These are phyloP conservation scores for Diutina neorugosa DNA, from an alignment of 1,139 yeast species.

Conservation along the genomic window DNA sequence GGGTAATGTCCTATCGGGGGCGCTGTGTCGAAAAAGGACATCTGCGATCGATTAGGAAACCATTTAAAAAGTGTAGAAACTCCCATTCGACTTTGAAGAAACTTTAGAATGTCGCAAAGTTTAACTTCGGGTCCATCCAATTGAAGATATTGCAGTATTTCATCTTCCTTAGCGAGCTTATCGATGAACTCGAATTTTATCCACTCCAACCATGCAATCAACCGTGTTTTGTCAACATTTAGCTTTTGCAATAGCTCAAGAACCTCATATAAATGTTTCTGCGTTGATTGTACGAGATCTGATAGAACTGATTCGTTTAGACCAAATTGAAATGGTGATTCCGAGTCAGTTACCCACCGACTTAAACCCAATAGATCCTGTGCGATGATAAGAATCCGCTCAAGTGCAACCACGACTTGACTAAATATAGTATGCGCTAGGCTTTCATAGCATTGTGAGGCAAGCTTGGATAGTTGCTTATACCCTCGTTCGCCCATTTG, in stretches of 20 bases:
- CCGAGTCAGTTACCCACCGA: not conserved
- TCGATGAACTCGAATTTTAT: not conserved
- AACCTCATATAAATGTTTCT: not conserved
- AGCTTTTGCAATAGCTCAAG: not conserved
- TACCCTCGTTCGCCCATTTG: conserved; percentile 60
- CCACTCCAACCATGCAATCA: not conserved
- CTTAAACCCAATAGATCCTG: not conserved
- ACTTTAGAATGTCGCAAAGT: not conserved
- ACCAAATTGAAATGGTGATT: not conserved
- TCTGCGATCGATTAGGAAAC: not conserved
- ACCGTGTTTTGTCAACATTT: not conserved
- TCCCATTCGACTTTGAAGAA: not conserved
- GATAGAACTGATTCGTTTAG: not conserved
- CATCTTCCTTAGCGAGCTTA: not conserved
- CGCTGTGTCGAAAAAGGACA: not conserved
- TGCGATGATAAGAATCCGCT: not conserved
- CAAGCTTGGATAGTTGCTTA: conserved; percentile 43
- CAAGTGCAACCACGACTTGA: not conserved
- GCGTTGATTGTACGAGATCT: not conserved
- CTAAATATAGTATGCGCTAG: not conserved
- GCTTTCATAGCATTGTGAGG: conserved; percentile 12
- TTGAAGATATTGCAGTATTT: not conserved
- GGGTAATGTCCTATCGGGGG: not conserved
- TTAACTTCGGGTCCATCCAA: not conserved
- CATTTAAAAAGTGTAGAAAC: not conserved